These are phyloP conservation scores for Aureoboletus auriporus DNA, from an alignment of 768 basidiomycete species.

Conservation along the genomic window DNA sequence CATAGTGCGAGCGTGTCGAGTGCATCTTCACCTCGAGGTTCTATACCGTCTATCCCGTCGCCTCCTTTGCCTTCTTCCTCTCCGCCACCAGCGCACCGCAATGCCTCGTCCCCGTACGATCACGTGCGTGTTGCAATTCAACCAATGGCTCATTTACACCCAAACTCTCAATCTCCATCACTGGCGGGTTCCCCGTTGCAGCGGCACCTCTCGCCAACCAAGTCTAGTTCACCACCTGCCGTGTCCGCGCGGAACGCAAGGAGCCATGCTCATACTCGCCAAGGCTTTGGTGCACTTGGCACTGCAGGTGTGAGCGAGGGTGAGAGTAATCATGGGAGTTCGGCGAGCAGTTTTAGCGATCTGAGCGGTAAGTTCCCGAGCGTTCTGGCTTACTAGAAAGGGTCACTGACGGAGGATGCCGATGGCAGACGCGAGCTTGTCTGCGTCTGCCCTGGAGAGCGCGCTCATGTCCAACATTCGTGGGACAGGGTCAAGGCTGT, in stretches of 20 bases:
- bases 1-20: conserved; percentile 74
- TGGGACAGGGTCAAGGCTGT: conserved; percentile 66
- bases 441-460: conserved; percentile 77
- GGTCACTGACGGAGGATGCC: background rate
- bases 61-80: conserved; percentile 55
- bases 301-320: conserved; percentile 45
- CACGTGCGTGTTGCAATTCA: conserved; percentile 1
- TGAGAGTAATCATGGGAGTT: conserved; percentile 64
- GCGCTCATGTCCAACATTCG: conserved; percentile 74
- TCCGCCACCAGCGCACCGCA: conserved; percentile 28
- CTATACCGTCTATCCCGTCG: conserved; percentile 79
- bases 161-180: conserved; percentile 14
- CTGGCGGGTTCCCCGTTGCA: conserved; percentile 36
- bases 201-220: conserved; percentile 48
- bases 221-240: conserved; percentile 61
- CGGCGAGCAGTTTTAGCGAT: conserved; percentile 83
- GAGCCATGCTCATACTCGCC: conserved; percentile 46
- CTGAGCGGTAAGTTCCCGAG: conserved; percentile 61
- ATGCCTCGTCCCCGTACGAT: conserved; percentile 22
- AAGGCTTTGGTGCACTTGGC: conserved; percentile 41
- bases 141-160: conserved; percentile 8
- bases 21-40: conserved; percentile 68
- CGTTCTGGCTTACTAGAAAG: background rate
- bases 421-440: conserved; percentile 62
- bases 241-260: conserved; percentile 52